Conservation (phyloP, 805 yeast genomes). For the Suhomyces pyralidae region DNA sequence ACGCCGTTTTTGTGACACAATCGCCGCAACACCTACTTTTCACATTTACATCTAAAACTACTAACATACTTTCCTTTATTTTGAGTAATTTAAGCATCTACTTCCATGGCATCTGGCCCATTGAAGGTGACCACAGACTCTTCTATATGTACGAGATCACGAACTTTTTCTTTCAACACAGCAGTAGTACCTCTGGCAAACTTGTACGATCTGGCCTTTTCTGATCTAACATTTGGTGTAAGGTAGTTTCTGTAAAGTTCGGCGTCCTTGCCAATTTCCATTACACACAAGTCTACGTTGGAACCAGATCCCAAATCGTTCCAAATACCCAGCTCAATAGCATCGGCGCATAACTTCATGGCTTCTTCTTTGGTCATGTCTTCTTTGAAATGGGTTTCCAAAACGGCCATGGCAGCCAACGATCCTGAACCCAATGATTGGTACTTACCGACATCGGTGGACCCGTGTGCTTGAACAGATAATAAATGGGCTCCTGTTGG, state of each 20-base stretch:
- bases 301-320: slow-evolving; percentile 99
- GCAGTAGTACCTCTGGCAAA: slow-evolving; percentile 95
- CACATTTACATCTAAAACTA: neutral
- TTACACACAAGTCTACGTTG: slow-evolving; percentile 94
- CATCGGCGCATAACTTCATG: slow-evolving; percentile 83
- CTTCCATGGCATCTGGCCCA: slow-evolving; percentile 8
- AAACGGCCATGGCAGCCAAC: slow-evolving; percentile 96
- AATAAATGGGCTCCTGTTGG: slow-evolving; percentile 93
- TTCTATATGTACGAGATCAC: slow-evolving; percentile 63
- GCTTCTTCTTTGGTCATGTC: slow-evolving; percentile 85
- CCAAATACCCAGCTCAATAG: slow-evolving; percentile 98
- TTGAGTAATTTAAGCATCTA: slow-evolving; percentile 3
- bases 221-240: slow-evolving; percentile 85
- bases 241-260: slow-evolving; percentile 78
- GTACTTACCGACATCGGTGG: slow-evolving; percentile 93
- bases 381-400: slow-evolving; percentile 83
- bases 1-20: neutral
- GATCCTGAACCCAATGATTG: slow-evolving; percentile 95
- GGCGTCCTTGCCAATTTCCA: slow-evolving; percentile 91
- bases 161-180: slow-evolving; percentile 64
- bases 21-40: neutral
- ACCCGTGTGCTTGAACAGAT: slow-evolving; percentile 96
- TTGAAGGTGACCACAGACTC: slow-evolving; percentile 35
- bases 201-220: slow-evolving; percentile 78
- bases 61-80: neutral